Percentiles rank a stretch among this genome's conserved stretches.
Conservation (phyloP, 768 basidiomycete species). For the Suillus occidentalis region DNA sequence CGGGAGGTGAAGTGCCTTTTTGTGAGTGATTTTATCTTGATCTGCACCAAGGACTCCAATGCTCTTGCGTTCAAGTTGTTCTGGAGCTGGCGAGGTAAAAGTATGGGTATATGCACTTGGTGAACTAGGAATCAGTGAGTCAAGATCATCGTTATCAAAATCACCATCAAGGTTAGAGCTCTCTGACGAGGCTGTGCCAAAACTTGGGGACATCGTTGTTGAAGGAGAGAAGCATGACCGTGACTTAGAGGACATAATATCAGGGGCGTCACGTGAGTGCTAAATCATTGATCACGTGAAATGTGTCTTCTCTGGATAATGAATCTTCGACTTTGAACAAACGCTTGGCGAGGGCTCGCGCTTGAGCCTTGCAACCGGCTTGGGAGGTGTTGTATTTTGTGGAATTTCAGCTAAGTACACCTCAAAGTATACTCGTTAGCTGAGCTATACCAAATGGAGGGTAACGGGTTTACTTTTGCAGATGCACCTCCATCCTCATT, state of each 20-base stretch:
- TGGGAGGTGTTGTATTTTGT: not conserved
- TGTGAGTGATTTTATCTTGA: not conserved
- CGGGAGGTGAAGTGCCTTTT: constrained; percentile 24
- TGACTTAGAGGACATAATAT: not conserved
- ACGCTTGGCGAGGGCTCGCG: not conserved
- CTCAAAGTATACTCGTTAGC: no score
- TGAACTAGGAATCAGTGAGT: constrained; percentile 12
- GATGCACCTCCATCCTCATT: constrained; percentile 11
- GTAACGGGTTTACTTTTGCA: not conserved
- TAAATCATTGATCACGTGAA: constrained; percentile 20
- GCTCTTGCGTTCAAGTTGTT: constrained; percentile 9
- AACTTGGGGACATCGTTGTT: constrained; percentile 17
- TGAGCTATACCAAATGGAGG: not conserved
- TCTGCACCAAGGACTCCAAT: not conserved
- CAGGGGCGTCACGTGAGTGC: not conserved
- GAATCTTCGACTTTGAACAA: not conserved
- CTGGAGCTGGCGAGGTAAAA: constrained; percentile 24
- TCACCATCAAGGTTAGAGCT: constrained; percentile 19
- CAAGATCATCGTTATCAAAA: constrained; percentile 11
- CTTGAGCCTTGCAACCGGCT: not conserved
- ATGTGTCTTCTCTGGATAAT: not conserved
- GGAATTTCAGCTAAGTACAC: not conserved
- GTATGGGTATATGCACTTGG: constrained; percentile 16
- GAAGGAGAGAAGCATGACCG: constrained; percentile 3
- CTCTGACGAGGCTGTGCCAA: not conserved